These are phyloP conservation scores for Saussurea involucrata DNA, from an alignment of 129 eudicot species.

Conservation along the genomic window DNA sequence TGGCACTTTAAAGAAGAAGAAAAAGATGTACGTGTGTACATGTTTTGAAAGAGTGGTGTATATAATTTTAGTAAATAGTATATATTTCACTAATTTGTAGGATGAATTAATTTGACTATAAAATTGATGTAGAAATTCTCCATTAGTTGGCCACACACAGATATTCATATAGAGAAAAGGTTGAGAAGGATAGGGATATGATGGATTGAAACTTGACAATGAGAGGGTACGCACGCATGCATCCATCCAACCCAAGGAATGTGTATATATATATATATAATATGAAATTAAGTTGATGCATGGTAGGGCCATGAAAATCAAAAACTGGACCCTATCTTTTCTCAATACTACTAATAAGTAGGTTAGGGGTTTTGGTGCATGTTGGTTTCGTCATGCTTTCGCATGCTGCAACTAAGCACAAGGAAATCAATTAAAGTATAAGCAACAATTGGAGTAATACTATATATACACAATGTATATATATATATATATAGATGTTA, in stretches of 20 bases:
- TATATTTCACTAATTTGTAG: not conserved
- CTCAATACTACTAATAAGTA: not conserved
- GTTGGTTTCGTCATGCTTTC: slow-evolving; percentile 21
- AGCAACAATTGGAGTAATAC: not conserved
- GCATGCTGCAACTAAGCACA: slow-evolving; percentile 12
- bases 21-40: not conserved
- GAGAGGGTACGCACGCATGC: slow-evolving; percentile 15
- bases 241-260: not conserved
- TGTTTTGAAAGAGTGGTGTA: not conserved
- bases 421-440: not conserved
- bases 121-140: not conserved
- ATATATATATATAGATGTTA: not conserved
- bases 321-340: not conserved
- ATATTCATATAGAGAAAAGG: not conserved
- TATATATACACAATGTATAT: not conserved
- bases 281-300: not conserved
- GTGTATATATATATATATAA: not conserved
- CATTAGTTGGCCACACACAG: not conserved
- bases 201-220: not conserved
- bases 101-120: not conserved
- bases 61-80: too few species aligned
- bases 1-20: not conserved
- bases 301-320: slow-evolving; percentile 11
- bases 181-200: not conserved
- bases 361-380: not conserved